Evolutionary conservation across 371 early-diverging fungal species (phyloP), one percentile per base, ranked within the genome.

Genomic region (Syncephalastrum racemosum): DNA sequence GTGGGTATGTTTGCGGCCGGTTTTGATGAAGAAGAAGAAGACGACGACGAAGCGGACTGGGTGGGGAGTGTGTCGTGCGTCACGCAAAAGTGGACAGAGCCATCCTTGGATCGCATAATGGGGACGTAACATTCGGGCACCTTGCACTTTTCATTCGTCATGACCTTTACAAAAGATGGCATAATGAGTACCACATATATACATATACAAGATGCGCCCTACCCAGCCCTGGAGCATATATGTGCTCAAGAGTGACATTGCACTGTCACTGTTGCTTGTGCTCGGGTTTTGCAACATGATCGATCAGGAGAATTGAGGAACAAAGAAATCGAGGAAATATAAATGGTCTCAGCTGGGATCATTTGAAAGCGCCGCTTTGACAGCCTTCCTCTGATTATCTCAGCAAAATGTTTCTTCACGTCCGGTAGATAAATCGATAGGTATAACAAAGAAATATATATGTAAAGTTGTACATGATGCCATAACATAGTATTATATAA

Each of bases 71-170:
- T 47, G 48, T 84, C 79, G 50, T 81, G 82, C 12, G 58, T 58
- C 8, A 80, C 81, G 59, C 85, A 84, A 31, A 82, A 72, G 12
- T 58, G 57, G 36, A 71, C 63, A 3, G 71, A 62, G 25, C 77
- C 66, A 59, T 84, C 82, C 48, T 74, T 81, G 19, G 79, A 80
- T 45, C 82, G 65, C 67, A 84, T 70, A n/a, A 81, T 50, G 14
- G 85, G 85, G 8, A 75, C 77, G 23, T 63, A 60, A 53, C 83
- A 84, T 15, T 63, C 65, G 18, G 63, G 62, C 16, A 59, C 56
- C 10, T 49, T 54, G 50, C 85, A 84, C 2, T 59, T 47, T 19
- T 68, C 66, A 48, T 80, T 77, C 5, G 81, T 81, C 76, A 84
- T 65, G 40, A 80, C 76, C 84, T 83, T 40, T 0, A 13, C n/a